Base-by-base conservation (phyloP, 2,329 filamentous ascomycete species). In the Xylaria sp. region DNA sequence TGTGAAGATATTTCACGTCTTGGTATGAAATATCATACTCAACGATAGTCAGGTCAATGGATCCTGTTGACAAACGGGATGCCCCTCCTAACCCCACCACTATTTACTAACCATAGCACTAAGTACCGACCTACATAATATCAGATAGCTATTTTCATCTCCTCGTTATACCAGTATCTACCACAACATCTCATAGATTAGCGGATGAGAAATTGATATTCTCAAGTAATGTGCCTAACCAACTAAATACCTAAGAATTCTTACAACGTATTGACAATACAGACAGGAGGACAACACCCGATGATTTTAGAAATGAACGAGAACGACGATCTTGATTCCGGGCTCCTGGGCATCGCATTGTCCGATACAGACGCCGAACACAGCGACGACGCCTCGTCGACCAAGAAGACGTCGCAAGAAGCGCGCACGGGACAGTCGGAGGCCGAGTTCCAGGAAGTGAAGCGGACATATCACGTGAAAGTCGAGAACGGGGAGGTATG, bases 401-500 rank as follows among this genome's bases (percentile, higher is more conserved):
- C 69, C 9, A 69, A 66, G 17, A 69, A 68, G 33, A n/a, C 20
- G 0, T 60, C 61, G 7, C 65, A 68, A 31, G 68, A 67, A 31
- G 57, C 57, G 53, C 70, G 61, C 70, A 66, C 65, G 3, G 76
- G 56, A 70, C 85, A 87, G 73, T 81, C 85, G 0, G 84, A 87
- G 66, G 81, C 80, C 17, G 81, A 81, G 1, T 87, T 86, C 69
- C 81, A 81, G 67, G 77, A 75, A 5, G 77, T 88, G 2, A 82
- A 81, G 73, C 74, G 72, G 4, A 76, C 72, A 1, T 88, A 88
- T 65, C 71, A 70, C 17, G 79, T 78, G 25, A 87, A 85, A 69
- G 72, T 86, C 42, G 85, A 88, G 72, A 85, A 87, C 66, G 86
- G 86, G 65, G 78, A 87, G 70, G 86, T 87, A 73, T 68, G 80